These are phyloP conservation scores for Emmonsia crescens DNA, from an alignment of 2,329 filamentous ascomycete genomes.

Conservation along the genomic window DNA sequence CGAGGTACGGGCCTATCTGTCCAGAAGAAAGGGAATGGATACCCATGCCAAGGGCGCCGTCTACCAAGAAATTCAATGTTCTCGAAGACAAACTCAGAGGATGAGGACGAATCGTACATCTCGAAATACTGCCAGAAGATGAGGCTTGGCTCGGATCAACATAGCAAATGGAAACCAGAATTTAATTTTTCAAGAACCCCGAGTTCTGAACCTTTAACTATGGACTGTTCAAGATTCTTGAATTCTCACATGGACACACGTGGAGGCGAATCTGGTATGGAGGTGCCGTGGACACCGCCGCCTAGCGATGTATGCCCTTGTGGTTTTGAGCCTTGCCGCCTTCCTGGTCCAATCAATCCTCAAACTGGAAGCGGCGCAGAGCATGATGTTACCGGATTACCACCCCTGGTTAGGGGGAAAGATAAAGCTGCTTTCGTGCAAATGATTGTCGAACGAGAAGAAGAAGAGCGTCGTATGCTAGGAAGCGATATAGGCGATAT, in stretches of 20 bases:
- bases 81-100: neutral
- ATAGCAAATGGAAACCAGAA: neutral
- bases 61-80: neutral
- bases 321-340: neutral
- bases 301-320: neutral
- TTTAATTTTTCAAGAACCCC: neutral
- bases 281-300: neutral
- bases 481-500: constrained; percentile 5
- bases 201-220: neutral
- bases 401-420: neutral
- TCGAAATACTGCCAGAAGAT: neutral
- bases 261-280: too few relatives aligned
- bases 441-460: neutral
- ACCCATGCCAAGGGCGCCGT: neutral
- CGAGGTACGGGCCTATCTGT: neutral
- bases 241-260: neutral
- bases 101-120: neutral
- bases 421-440: constrained; percentile 4
- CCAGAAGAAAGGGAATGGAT: neutral
- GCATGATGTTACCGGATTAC: neutral
- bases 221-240: neutral
- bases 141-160: neutral
- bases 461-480: neutral
- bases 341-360: neutral
- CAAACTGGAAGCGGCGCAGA: neutral